A percentile compares a stretch with the other conserved stretches of the same genome.
These are phyloP conservation scores for Artemisia annua DNA, from an alignment of 129 eudicot genomes.

Conservation along the genomic window DNA sequence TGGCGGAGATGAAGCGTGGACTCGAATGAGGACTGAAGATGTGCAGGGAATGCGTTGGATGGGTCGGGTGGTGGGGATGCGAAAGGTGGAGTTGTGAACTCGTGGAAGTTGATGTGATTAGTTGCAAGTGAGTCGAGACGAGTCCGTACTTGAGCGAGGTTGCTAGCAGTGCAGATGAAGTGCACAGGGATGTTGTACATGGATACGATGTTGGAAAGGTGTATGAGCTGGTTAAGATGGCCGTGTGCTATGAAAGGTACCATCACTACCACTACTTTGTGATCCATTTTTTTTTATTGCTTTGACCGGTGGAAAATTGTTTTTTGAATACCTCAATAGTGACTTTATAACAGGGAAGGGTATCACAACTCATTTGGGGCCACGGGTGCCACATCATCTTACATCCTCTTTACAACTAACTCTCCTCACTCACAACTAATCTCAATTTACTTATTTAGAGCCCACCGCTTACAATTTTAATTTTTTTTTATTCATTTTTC, in stretches of 20 bases:
- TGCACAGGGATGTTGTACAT: constrained; percentile 3
- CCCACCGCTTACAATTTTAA: too few species aligned
- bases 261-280: background rate
- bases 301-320: too few species aligned
- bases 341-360: too few species aligned
- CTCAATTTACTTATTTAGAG: too few species aligned
- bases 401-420: too few species aligned
- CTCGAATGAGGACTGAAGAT: constrained; percentile 7
- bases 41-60: background rate
- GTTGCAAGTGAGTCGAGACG: background rate
- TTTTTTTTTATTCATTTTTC: too few species aligned
- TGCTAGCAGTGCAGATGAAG: constrained; percentile 3
- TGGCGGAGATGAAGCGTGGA: constrained; percentile 10
- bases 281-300: too few species aligned
- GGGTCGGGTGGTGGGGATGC: constrained; percentile 5
- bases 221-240: background rate
- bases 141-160: background rate
- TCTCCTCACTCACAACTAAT: too few species aligned
- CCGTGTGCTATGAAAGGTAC: constrained; percentile 17
- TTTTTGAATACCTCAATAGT: too few species aligned
- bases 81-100: background rate
- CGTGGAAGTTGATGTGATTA: background rate
- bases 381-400: too few species aligned
- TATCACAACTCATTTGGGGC: too few species aligned
- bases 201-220: constrained; percentile 2